phyloP scores from a whole-genome alignment of 2,329 filamentous ascomycete species.

The Didymella glomerata region DNA sequence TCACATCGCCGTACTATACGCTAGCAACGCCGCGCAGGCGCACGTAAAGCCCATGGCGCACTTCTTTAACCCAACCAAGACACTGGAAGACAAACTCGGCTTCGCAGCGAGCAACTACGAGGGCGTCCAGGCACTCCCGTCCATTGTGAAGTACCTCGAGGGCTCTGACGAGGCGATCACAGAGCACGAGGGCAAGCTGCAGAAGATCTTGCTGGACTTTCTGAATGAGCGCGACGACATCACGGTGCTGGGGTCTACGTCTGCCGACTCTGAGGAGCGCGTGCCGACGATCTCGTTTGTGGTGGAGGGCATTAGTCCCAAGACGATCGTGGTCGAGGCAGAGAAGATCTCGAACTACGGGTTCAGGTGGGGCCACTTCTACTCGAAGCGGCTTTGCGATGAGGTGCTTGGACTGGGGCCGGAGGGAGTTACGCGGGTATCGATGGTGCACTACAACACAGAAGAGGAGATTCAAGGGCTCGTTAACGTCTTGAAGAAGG shows the following conservation, averaged over 20 bases:
- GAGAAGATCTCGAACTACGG: slow-evolving; percentile 68
- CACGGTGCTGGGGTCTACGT: slow-evolving; percentile 67
- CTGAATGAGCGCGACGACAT: slow-evolving; percentile 62
- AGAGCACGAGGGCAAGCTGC: slow-evolving; percentile 68
- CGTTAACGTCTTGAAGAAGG: slow-evolving; percentile 62
- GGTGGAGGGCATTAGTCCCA: slow-evolving; percentile 65
- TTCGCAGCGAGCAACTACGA: slow-evolving; percentile 77
- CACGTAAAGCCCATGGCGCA: slow-evolving; percentile 68
- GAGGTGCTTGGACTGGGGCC: slow-evolving; percentile 66
- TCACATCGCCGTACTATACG: slow-evolving; percentile 76
- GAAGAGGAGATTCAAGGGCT: slow-evolving; percentile 66
- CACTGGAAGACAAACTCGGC: slow-evolving; percentile 72
- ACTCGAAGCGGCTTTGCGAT: slow-evolving; percentile 69
- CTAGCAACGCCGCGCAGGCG: slow-evolving; percentile 63
- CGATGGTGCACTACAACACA: slow-evolving; percentile 77
- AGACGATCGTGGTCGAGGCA: slow-evolving; percentile 67
- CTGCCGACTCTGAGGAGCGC: slow-evolving; percentile 58
- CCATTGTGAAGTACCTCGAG: slow-evolving; percentile 69
- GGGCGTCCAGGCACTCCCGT: slow-evolving; percentile 68
- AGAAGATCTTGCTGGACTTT: slow-evolving; percentile 67
- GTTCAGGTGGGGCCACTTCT: slow-evolving; percentile 74
- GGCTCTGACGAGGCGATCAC: slow-evolving; percentile 55
- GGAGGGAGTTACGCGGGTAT: slow-evolving; percentile 74
- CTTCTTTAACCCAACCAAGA: slow-evolving; percentile 70
- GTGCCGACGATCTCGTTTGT: slow-evolving; percentile 74